phyloP scores from a whole-genome alignment of 2,329 filamentous ascomycete genomes.

The Venturia aucupariae region DNA sequence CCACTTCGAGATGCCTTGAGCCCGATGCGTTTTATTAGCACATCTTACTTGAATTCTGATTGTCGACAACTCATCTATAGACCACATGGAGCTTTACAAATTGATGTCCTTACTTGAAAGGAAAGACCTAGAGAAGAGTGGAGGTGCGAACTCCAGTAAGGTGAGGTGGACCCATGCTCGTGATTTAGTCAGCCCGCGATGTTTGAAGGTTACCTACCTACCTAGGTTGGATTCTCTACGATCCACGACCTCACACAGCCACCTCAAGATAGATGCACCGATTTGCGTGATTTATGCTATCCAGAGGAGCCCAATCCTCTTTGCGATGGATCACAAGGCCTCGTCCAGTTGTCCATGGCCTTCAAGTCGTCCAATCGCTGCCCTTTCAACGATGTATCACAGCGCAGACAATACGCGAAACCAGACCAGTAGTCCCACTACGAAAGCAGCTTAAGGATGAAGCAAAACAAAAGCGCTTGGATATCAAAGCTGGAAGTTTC shows the following conservation, averaged over 20 bases:
- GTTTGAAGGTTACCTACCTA: too few species aligned
- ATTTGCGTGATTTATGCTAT: constrained; percentile 6
- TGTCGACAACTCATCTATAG: too few species aligned
- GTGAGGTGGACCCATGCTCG: too few species aligned
- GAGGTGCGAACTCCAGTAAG: too few species aligned
- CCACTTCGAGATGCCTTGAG: too few species aligned
- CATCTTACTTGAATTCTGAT: too few species aligned
- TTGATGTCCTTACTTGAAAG: neutral
- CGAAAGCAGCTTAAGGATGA: constrained; percentile 35
- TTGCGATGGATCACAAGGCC: neutral
- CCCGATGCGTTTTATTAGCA: too few species aligned
- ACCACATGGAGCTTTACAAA: too few species aligned
- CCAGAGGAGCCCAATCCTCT: constrained; percentile 2
- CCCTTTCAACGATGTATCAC: neutral
- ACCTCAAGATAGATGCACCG: neutral
- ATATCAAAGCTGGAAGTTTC: constrained; percentile 8
- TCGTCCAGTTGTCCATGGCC: neutral
- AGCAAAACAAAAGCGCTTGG: constrained; percentile 24
- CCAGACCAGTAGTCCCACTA: constrained; percentile 19
- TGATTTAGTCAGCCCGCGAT: too few species aligned
- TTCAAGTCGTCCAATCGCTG: neutral
- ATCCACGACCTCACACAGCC: neutral
- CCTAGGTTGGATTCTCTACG: too few species aligned
- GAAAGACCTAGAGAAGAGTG: neutral
- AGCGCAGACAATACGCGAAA: neutral